Evolutionary conservation across 2,329 filamentous ascomycete genomes (phyloP), one percentile per base, ranked within the genome.

Genomic region (Penicillium sclerotigenum): DNA sequence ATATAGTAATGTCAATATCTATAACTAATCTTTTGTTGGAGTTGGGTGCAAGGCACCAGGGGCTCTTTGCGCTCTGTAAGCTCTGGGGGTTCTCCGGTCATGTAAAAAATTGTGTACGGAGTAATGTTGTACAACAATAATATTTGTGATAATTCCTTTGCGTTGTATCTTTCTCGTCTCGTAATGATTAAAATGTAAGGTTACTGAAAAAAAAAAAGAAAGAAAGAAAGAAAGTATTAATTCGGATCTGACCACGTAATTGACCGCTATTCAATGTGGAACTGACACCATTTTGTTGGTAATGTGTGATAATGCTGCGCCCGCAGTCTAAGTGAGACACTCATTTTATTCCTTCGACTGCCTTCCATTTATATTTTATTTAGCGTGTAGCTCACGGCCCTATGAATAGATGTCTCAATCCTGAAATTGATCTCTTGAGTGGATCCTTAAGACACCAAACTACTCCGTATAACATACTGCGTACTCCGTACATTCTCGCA

Each of bases 1-100:
- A n/a, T 5, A 6, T 26, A 60, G 58, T 29, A 47, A 60, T 13
- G 18, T 56, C 18, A 54, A 60, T n/a, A 56, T 60, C 34, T 60
- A 60, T 22, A 52, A 29, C 45, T 59, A 52, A 55, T 48, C 14
- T 22, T 36, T 46, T 11, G 11, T 20, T 46, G 20, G 16, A 4
- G 13, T 28, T 11, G 38, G 54, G 36, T 18, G 37, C 18, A 47
- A 52, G 42, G 14, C 33, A 40, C 18, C n/a, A n/a, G n/a, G n/a
- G n/a, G n/a, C n/a, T n/a, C n/a, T n/a, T n/a, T n/a, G n/a, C n/a
- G n/a, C n/a, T n/a, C n/a, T n/a, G n/a, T n/a, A n/a, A n/a, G 10
- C n/a, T 31, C n/a, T 28, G 11, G 13, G 13, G 13, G 13, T n/a
- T 22, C 2, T 13, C 16, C n/a, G n/a, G n/a, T n/a, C n/a, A 10